These are phyloP conservation scores for Chenopodium formosanum DNA, from an alignment of 148 eudicot genomes.

Conservation along the genomic window DNA sequence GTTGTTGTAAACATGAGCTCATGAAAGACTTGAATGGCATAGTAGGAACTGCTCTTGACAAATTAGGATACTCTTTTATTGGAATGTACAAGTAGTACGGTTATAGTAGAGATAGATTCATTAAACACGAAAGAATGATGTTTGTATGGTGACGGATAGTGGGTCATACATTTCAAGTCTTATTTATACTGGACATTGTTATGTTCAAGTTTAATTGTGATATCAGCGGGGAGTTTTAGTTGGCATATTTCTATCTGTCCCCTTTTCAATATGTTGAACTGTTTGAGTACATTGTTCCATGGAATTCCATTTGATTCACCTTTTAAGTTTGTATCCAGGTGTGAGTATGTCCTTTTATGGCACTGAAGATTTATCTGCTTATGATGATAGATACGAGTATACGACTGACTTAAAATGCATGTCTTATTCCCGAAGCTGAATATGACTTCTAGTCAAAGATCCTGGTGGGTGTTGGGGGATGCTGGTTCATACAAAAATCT, in stretches of 20 bases:
- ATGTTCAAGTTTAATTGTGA: too few species aligned
- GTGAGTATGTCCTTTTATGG: neutral
- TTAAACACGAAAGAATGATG: neutral
- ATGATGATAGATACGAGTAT: neutral
- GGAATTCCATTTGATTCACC: neutral
- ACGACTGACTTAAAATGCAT: neutral
- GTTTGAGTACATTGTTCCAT: neutral
- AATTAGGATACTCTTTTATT: neutral
- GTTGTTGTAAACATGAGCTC: too few species aligned
- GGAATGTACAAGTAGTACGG: neutral
- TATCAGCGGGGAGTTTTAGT: neutral
- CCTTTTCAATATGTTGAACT: neutral
- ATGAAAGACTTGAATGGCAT: neutral
- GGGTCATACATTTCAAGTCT: neutral
- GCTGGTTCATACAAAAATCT: neutral
- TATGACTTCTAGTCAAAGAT: neutral
- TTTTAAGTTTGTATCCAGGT: neutral
- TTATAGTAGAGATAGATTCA: neutral
- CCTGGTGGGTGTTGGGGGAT: neutral
- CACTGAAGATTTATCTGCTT: neutral
- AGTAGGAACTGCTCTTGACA: neutral
- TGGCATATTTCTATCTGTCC: neutral
- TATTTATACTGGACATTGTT: too few species aligned
- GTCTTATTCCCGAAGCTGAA: neutral
- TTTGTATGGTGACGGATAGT: neutral